Evolutionary conservation across 163 green algal genomes (phyloP).

Genomic region (Scenedesmus sp.): DNA sequence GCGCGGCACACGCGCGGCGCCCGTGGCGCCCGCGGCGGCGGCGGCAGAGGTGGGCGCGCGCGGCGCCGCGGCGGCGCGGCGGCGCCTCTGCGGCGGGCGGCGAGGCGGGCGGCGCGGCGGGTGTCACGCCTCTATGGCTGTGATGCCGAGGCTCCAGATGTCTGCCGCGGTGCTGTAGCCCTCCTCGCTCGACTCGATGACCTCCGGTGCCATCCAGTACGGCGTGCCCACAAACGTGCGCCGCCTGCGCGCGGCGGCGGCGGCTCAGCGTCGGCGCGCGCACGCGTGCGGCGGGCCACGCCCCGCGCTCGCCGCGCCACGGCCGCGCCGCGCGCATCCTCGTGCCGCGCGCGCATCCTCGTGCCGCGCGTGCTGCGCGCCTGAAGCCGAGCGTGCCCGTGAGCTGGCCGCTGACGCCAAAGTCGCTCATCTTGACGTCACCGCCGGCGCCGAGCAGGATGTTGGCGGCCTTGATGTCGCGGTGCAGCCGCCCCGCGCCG

Average conservation of each 20-base stretch:
- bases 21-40: neutral
- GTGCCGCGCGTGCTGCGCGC: neutral
- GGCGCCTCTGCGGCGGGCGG: neutral
- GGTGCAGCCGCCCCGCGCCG: conserved; percentile 78
- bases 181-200: conserved; percentile 78
- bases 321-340: no score
- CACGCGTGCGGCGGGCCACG: no score
- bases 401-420: conserved; percentile 94
- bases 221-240: conserved; percentile 97
- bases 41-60: neutral
- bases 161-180: conserved; percentile 91
- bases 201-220: conserved; percentile 92
- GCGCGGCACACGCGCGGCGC: neutral
- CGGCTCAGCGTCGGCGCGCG: no score
- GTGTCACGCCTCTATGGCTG: conserved; percentile 88
- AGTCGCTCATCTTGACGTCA: conserved; percentile 93
- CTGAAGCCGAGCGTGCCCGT: conserved; percentile 82
- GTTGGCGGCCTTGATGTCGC: conserved; percentile 89
- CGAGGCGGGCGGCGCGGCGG: neutral
- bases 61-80: no score
- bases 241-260: conserved; percentile 60
- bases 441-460: conserved; percentile 82
- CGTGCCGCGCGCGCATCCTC: no score
- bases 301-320: no score
- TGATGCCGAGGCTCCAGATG: conserved; percentile 97